A percentile compares a stretch with the other conserved stretches of the same genome.
These are phyloP conservation scores for Wickerhamomyces xylosicus DNA, from an alignment of 805 yeast species.

Conservation along the genomic window DNA sequence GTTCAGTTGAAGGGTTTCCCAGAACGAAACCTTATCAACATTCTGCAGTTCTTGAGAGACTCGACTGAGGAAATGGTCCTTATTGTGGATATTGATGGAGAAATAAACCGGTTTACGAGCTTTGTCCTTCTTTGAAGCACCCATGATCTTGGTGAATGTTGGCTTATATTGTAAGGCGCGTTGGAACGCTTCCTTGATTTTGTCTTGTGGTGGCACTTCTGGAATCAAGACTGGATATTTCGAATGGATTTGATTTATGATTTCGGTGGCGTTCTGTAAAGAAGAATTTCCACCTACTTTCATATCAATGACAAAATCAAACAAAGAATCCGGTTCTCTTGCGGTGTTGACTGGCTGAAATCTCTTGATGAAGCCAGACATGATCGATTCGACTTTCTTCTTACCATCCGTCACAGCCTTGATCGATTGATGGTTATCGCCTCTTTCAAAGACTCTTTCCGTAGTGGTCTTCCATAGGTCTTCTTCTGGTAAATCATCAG, in stretches of 20 bases:
- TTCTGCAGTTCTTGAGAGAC: slow-evolving; percentile 7
- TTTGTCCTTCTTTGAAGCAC: slow-evolving; percentile 4
- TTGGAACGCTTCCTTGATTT: slow-evolving; percentile 35
- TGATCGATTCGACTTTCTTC: slow-evolving; percentile 43
- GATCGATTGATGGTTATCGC: slow-evolving; percentile 83
- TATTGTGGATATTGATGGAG: slow-evolving; percentile 28
- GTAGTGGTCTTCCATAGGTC: slow-evolving; percentile 41
- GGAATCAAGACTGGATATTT: slow-evolving; percentile 35
- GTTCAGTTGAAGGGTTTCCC: slow-evolving; percentile 15
- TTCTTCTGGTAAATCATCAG: slow-evolving; percentile 23
- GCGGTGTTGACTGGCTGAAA: slow-evolving; percentile 46
- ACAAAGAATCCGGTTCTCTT: slow-evolving; percentile 49
- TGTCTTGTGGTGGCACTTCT: slow-evolving; percentile 29
- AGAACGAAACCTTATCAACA: slow-evolving; percentile 1
- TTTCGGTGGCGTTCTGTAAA: slow-evolving; percentile 33
- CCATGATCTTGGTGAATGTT: slow-evolving; percentile 26
- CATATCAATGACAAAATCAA: slow-evolving; percentile 58
- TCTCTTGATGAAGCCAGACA: slow-evolving; percentile 63
- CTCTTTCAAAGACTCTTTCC: slow-evolving; percentile 53
- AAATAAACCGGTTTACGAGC: slow-evolving; percentile 31
- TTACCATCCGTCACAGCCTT: slow-evolving; percentile 37
- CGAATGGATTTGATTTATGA: slow-evolving; percentile 29
- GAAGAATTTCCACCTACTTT: slow-evolving; percentile 34
- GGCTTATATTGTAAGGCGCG: slow-evolving; percentile 49
- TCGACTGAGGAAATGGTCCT: slow-evolving; percentile 2